phyloP scores from a whole-genome alignment of 495 filamentous ascomycete species.

The Penicillium fimorum region DNA sequence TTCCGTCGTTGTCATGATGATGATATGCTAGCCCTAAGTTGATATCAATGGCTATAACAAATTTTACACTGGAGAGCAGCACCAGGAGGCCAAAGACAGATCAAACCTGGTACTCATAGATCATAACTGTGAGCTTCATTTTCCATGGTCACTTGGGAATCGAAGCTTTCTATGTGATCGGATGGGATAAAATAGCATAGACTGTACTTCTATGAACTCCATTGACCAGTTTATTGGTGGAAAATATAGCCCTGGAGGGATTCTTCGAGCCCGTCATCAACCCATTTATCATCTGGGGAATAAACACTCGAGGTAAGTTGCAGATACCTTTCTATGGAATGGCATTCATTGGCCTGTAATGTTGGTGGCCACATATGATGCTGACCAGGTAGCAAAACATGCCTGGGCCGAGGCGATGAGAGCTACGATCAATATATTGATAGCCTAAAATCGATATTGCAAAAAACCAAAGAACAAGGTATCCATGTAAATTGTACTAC shows the following conservation, averaged over 20 bases:
- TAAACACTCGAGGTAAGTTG: not conserved
- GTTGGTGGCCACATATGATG: not conserved
- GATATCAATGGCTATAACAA: not conserved
- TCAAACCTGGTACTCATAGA: not conserved
- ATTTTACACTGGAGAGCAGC: not conserved
- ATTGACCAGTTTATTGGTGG: too few relatives aligned
- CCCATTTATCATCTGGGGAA: too few relatives aligned
- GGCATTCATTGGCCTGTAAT: conserved; percentile 31
- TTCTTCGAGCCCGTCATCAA: too few relatives aligned
- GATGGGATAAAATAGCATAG: not conserved
- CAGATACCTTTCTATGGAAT: not conserved
- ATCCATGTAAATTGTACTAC: not conserved
- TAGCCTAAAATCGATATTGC: not conserved
- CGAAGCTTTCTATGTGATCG: conserved; percentile 15
- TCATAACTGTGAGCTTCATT: too few relatives aligned
- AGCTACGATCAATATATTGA: not conserved
- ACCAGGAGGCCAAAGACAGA: not conserved
- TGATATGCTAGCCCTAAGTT: conserved; percentile 12
- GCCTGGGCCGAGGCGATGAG: not conserved
- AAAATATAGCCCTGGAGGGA: not conserved
- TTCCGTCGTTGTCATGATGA: conserved; percentile 21
- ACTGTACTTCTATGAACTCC: not conserved
- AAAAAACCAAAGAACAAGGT: not conserved
- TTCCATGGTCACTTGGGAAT: too few relatives aligned
- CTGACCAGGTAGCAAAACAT: not conserved